Evolutionary conservation across 495 filamentous ascomycete species (phyloP).

Genomic region (Hypoxylon fragiforme): DNA sequence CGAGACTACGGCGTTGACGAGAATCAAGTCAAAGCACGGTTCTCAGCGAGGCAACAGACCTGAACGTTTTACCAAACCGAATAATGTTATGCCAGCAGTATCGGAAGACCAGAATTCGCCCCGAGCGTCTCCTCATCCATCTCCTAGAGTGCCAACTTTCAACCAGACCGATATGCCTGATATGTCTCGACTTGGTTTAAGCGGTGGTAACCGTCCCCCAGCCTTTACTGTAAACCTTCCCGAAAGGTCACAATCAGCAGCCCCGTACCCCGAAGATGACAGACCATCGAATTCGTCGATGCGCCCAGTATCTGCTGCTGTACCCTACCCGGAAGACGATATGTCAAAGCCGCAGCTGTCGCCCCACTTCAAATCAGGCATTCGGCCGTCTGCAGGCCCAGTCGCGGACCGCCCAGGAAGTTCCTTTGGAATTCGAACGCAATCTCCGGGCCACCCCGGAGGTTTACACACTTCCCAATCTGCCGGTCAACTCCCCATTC

Average conservation of each 20-base stretch:
- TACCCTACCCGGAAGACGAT: slow-evolving; percentile 60
- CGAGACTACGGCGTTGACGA: slow-evolving; percentile 83
- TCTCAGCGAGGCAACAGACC: slow-evolving; percentile 76
- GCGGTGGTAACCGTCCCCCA: slow-evolving; percentile 49
- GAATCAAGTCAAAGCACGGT: slow-evolving; percentile 91
- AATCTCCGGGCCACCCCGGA: slow-evolving; percentile 20
- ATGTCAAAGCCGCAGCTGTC: slow-evolving; percentile 36
- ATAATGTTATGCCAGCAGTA: slow-evolving; percentile 57
- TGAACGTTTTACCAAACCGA: slow-evolving; percentile 59
- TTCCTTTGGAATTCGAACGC: slow-evolving; percentile 65
- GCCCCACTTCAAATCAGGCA: slow-evolving; percentile 42
- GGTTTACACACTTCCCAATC: slow-evolving; percentile 27
- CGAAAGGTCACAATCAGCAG: slow-evolving; percentile 53
- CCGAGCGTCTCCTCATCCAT: slow-evolving; percentile 35
- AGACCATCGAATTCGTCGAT: slow-evolving; percentile 47
- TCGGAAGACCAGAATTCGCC: slow-evolving; percentile 38
- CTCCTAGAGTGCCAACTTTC: slow-evolving; percentile 43
- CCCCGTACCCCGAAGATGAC: slow-evolving; percentile 69
- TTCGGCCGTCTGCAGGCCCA: slow-evolving; percentile 45
- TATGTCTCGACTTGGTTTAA: slow-evolving; percentile 51
- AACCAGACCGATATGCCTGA: slow-evolving; percentile 67
- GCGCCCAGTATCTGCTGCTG: slow-evolving; percentile 43
- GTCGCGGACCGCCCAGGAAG: slow-evolving; percentile 63
- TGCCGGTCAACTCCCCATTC: slow-evolving; percentile 33
- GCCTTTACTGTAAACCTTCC: slow-evolving; percentile 52